A percentile compares a stretch with the other conserved stretches of the same genome.
Conservation (phyloP, 805 yeast species). For the Pichia ethanolica region DNA sequence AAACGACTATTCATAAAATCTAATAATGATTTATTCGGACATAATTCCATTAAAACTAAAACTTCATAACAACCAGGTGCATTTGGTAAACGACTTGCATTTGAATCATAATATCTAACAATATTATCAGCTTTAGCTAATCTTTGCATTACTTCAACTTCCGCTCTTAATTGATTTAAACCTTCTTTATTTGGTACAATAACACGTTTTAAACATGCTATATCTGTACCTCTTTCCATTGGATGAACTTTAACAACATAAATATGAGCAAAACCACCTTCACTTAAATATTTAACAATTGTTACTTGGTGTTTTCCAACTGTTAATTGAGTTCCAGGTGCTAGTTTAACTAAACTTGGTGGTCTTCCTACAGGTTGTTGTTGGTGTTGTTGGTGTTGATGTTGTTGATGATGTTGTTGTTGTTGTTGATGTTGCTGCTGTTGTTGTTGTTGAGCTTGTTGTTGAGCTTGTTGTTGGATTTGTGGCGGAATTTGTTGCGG, state of each 20-base stretch:
- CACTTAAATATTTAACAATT: constrained; percentile 35
- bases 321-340: constrained; percentile 36
- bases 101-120: constrained; percentile 90
- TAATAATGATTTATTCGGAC: constrained; percentile 78
- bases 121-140: constrained; percentile 70
- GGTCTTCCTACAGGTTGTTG: neutral
- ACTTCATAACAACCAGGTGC: constrained; percentile 64
- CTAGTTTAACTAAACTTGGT: constrained; percentile 13
- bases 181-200: constrained; percentile 86
- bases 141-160: constrained; percentile 95
- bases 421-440: neutral
- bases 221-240: constrained; percentile 41
- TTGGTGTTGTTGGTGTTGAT: neutral
- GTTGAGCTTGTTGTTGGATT: neutral
- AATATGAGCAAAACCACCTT: constrained; percentile 88
- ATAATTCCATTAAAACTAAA: constrained; percentile 83
- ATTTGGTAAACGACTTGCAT: constrained; percentile 67
- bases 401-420: neutral
- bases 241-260: constrained; percentile 71
- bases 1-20: constrained; percentile 87
- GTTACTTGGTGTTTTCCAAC: constrained; percentile 43
- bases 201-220: constrained; percentile 90
- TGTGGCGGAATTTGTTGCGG: constrained; percentile 1
- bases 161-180: constrained; percentile 78
- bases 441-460: neutral